phyloP scores from a whole-genome alignment of 257 asterid species.

The Salvia rosmarinus region DNA sequence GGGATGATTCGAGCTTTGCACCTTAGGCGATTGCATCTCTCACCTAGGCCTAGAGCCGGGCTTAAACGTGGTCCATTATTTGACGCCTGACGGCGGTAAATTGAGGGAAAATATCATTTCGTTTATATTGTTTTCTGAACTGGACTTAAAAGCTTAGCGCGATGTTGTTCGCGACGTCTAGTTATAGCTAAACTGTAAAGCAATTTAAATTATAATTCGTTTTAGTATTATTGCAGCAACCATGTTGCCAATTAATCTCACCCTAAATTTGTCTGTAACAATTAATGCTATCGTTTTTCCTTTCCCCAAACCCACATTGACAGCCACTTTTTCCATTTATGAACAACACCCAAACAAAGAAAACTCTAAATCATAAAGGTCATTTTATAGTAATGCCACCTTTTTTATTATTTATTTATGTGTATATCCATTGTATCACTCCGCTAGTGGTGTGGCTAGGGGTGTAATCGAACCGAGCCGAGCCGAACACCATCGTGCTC shows the following conservation, averaged over 20 bases:
- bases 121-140: too few species aligned
- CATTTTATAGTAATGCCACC: background rate
- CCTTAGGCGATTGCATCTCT: too few species aligned
- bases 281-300: background rate
- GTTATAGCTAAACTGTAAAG: background rate
- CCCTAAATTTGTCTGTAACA: background rate
- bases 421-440: too few species aligned
- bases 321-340: background rate
- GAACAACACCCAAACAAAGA: background rate
- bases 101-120: too few species aligned
- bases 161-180: background rate
- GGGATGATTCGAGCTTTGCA: too few species aligned
- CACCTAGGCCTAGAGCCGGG: too few species aligned
- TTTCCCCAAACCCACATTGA: background rate
- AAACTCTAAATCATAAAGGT: background rate
- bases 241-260: conserved; percentile 12
- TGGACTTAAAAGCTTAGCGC: background rate
- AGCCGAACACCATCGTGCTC: too few species aligned
- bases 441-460: too few species aligned
- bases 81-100: too few species aligned
- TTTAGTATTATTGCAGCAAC: background rate
- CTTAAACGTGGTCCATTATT: too few species aligned
- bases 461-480: too few species aligned
- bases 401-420: background rate
- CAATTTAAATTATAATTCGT: background rate